phyloP scores from a whole-genome alignment of 352 stramenopile species.

The Hyaloperonospora arabidopsidis region DNA sequence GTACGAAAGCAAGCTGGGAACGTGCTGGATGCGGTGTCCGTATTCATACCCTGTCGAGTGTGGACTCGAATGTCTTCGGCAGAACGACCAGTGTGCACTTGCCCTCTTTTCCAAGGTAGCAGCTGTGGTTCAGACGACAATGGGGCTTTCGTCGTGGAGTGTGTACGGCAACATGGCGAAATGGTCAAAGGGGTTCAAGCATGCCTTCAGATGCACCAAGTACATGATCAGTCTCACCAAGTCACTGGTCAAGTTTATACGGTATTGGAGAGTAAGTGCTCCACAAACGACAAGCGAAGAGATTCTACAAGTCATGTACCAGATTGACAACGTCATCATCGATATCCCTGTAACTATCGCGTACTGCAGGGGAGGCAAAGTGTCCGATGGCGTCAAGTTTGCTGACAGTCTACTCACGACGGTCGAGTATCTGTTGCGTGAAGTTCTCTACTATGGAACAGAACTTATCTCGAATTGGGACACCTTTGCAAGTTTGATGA shows the following conservation, averaged over 20 bases:
- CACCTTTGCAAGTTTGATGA: conserved; percentile 28
- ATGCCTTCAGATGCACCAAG: conserved; percentile 31
- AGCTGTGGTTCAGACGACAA: conserved; percentile 20
- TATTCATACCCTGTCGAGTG: conserved; percentile 39
- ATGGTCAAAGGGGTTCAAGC: conserved; percentile 18
- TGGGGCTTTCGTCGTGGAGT: conserved; percentile 18
- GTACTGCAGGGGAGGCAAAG: conserved; percentile 31
- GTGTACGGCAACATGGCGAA: conserved; percentile 27
- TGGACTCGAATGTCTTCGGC: conserved; percentile 35
- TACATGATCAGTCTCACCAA: conserved; percentile 33
- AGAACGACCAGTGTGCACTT: conserved; percentile 30
- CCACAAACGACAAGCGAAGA: conserved; percentile 31
- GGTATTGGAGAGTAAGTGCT: conserved; percentile 25
- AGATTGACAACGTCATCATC: conserved; percentile 37
- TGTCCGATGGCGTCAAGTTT: conserved; percentile 28
- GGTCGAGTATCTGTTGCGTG: conserved; percentile 25
- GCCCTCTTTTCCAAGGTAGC: conserved; percentile 30
- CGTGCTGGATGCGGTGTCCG: conserved; percentile 38
- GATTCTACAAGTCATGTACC: conserved; percentile 29
- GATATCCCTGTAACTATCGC: conserved; percentile 40
- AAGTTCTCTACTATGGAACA: conserved; percentile 29
- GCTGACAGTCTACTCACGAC: conserved; percentile 27
- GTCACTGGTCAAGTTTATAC: conserved; percentile 29
- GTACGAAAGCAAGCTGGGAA: conserved; percentile 21
- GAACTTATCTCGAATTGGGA: conserved; percentile 27